A percentile compares a stretch with the other conserved stretches of the same genome.
Evolutionary conservation across 1,139 yeast genomes (phyloP).

Genomic region (Kodamaea sp.): DNA sequence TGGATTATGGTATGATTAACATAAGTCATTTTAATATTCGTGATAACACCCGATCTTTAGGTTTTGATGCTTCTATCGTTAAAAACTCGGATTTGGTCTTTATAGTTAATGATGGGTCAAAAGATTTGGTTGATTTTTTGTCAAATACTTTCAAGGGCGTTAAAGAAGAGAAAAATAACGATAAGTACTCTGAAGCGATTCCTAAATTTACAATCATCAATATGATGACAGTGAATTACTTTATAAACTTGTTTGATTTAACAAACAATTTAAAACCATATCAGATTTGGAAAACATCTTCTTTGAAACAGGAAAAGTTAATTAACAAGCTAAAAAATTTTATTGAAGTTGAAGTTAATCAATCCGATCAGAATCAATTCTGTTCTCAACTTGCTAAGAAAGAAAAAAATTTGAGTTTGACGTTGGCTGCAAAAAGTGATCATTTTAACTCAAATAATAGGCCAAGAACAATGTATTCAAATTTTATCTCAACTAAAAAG

Average conservation of each 20-base stretch:
- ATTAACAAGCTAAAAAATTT: slow-evolving; percentile 24
- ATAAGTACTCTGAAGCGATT: not conserved
- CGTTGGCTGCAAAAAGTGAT: slow-evolving; percentile 3
- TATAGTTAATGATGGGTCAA: slow-evolving; percentile 41
- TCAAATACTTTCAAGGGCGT: slow-evolving; percentile 9
- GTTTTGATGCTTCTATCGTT: slow-evolving; percentile 10
- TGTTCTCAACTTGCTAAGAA: slow-evolving; percentile 8
- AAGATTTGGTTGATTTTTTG: slow-evolving; percentile 26
- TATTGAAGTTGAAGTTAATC: slow-evolving; percentile 25
- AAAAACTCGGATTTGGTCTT: slow-evolving; percentile 29
- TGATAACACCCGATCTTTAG: not conserved
- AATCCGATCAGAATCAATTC: slow-evolving; percentile 5
- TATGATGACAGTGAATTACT: slow-evolving; percentile 40
- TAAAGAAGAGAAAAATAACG: not conserved
- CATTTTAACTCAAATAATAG: slow-evolving; percentile 2
- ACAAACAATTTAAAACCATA: slow-evolving; percentile 33
- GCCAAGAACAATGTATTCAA: slow-evolving; percentile 21
- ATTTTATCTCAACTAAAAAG: slow-evolving; percentile 21
- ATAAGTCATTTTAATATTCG: slow-evolving; percentile 16
- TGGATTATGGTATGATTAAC: slow-evolving; percentile 9
- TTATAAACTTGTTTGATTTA: slow-evolving; percentile 37
- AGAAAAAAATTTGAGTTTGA: slow-evolving; percentile 10
- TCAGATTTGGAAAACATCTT: slow-evolving; percentile 42
- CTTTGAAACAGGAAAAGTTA: slow-evolving; percentile 26
- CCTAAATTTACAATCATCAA: slow-evolving; percentile 40